Percentiles rank a stretch among this genome's conserved stretches.
Conservation (phyloP, 78 protist species). For the Dictyostelium firmibasis region DNA sequence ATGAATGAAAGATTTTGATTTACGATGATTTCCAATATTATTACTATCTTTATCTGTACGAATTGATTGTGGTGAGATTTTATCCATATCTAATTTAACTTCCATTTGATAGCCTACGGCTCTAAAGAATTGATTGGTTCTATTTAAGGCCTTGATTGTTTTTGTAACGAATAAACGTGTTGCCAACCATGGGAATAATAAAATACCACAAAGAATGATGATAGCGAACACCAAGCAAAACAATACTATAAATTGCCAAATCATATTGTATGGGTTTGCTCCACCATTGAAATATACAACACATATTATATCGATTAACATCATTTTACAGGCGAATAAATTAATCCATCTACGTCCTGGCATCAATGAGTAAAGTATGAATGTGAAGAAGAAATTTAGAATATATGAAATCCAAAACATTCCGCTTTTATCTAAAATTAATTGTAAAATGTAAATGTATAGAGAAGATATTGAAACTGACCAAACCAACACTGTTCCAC, state of each 20-base stretch:
- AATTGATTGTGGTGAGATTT: not conserved
- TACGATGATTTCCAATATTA: not conserved
- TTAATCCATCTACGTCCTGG: constrained; percentile 46
- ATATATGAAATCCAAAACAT: constrained; percentile 18
- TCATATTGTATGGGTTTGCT: not conserved
- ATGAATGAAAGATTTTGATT: not conserved
- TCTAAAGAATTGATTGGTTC: constrained; percentile 15
- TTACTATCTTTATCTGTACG: not conserved
- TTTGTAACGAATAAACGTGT: constrained; percentile 6
- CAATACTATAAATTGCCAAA: not conserved
- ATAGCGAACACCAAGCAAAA: not conserved
- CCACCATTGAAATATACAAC: constrained; percentile 22
- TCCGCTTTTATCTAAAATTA: not conserved
- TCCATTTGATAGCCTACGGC: constrained; percentile 57
- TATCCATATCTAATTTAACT: not conserved
- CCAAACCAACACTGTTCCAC: not conserved
- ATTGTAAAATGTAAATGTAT: not conserved
- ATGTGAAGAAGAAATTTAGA: not conserved
- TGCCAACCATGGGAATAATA: constrained; percentile 18
- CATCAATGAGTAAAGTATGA: not conserved
- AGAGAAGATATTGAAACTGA: not conserved
- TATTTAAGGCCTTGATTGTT: constrained; percentile 16
- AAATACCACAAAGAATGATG: not conserved
- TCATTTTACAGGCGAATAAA: constrained; percentile 14
- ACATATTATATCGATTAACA: not conserved